phyloP scores from a whole-genome alignment of 2,329 filamentous ascomycete genomes.

The Akanthomyces lecanii region DNA sequence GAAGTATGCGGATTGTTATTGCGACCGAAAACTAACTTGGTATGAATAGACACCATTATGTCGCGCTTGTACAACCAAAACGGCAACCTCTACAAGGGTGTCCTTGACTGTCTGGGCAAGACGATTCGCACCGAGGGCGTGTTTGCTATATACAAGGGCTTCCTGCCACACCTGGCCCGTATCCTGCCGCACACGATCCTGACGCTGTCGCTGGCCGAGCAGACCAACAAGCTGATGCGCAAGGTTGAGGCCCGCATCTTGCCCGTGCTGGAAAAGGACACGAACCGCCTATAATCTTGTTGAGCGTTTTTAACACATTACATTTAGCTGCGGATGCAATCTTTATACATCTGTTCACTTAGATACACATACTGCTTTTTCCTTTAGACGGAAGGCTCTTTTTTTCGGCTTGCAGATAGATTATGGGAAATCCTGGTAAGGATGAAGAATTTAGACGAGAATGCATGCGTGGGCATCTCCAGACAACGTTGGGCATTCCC shows the following conservation, averaged over 20 bases:
- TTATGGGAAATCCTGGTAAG: conserved; percentile 4
- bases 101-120: conserved; percentile 87
- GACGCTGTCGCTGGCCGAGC: conserved; percentile 88
- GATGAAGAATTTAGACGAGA: conserved; percentile 2
- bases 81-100: conserved; percentile 90
- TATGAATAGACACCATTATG: conserved; percentile 79
- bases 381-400: conserved; percentile 2
- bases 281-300: conserved; percentile 15
- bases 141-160: conserved; percentile 95
- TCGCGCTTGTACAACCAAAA: conserved; percentile 98
- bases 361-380: conserved; percentile 6
- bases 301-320: neutral
- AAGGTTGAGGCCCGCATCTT: conserved; percentile 64
- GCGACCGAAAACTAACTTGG: conserved; percentile 15
- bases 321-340: too few species aligned
- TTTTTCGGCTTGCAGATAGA: conserved; percentile 14
- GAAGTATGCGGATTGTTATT: neutral
- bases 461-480: neutral
- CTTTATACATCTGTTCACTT: neutral
- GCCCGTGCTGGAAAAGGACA: conserved; percentile 33
- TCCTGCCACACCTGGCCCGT: conserved; percentile 87
- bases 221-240: conserved; percentile 90
- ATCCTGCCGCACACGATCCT: conserved; percentile 95
- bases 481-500: conserved; percentile 3
- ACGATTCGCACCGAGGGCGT: conserved; percentile 88